phyloP scores from a whole-genome alignment of 208 protist species.

The Leishmania aethiopica region DNA sequence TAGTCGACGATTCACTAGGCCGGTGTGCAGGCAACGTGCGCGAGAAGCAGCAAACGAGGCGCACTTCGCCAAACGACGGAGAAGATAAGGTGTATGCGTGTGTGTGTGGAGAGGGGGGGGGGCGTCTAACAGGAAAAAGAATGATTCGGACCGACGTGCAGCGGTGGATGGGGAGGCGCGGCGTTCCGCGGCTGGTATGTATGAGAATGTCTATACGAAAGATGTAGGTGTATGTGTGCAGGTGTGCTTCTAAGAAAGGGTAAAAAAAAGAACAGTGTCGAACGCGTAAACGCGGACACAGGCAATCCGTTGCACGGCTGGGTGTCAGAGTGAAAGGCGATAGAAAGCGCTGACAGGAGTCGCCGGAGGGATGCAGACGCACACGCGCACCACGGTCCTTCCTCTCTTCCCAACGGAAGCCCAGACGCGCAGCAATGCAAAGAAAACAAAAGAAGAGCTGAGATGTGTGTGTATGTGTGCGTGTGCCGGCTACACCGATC shows the following conservation, averaged over 20 bases:
- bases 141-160: not conserved
- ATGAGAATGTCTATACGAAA: slow-evolving; percentile 3
- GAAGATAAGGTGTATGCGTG: not conserved
- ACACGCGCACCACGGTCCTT: not conserved
- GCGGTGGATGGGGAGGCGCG: not conserved
- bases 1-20: not conserved
- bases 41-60: not conserved
- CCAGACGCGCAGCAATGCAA: not conserved
- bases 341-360: slow-evolving; percentile 2
- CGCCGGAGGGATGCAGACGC: not conserved
- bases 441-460: slow-evolving; percentile 24
- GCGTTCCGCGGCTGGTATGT: not conserved
- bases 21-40: not conserved
- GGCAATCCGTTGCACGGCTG: not conserved
- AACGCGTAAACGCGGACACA: not conserved
- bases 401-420: too few species aligned
- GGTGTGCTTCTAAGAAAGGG: slow-evolving; percentile 2
- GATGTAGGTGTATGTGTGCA: not conserved
- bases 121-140: not conserved
- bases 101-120: too few species aligned
- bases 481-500: slow-evolving; percentile 3
- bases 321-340: not conserved
- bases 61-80: not conserved
- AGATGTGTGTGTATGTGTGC: not conserved
- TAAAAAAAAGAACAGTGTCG: not conserved